Evolutionary conservation across 768 basidiomycete genomes (phyloP).

Genomic region (Lactifluus volemus): DNA sequence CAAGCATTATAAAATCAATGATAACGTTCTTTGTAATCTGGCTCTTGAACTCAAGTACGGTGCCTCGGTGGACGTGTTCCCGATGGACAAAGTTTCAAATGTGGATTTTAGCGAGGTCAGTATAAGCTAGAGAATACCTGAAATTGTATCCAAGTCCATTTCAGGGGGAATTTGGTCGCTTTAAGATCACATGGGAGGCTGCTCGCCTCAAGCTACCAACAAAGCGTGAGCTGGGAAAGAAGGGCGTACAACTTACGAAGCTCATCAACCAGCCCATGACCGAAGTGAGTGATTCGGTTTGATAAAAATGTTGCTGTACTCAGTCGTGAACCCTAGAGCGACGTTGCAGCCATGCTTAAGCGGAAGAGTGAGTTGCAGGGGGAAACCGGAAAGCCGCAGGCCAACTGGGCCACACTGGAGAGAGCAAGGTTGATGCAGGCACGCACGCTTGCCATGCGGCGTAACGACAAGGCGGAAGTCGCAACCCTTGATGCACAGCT

Average conservation of each 20-base stretch:
- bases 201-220: constrained; percentile 63
- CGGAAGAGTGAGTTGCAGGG: constrained; percentile 41
- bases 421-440: constrained; percentile 60
- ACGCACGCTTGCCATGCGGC: constrained; percentile 64
- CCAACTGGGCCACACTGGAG: constrained; percentile 41
- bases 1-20: constrained; percentile 70
- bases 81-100: constrained; percentile 88
- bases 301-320: background rate
- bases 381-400: constrained; percentile 25
- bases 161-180: constrained; percentile 68
- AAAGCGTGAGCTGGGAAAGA: constrained; percentile 56
- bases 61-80: constrained; percentile 46
- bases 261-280: constrained; percentile 58
- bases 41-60: constrained; percentile 71
- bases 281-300: constrained; percentile 41
- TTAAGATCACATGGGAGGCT: constrained; percentile 33
- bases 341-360: constrained; percentile 70
- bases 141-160: background rate
- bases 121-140: constrained; percentile 7
- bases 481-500: constrained; percentile 55
- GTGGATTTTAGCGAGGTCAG: constrained; percentile 51
- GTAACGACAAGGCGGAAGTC: constrained; percentile 61
- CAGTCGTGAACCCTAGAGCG: constrained; percentile 43
- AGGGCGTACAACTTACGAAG: constrained; percentile 52
- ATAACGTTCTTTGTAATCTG: constrained; percentile 50